Percentiles rank a stretch among this genome's conserved stretches.
phyloP scores from a whole-genome alignment of 2,329 filamentous ascomycete genomes.

The Hymenoscyphus albidus region DNA sequence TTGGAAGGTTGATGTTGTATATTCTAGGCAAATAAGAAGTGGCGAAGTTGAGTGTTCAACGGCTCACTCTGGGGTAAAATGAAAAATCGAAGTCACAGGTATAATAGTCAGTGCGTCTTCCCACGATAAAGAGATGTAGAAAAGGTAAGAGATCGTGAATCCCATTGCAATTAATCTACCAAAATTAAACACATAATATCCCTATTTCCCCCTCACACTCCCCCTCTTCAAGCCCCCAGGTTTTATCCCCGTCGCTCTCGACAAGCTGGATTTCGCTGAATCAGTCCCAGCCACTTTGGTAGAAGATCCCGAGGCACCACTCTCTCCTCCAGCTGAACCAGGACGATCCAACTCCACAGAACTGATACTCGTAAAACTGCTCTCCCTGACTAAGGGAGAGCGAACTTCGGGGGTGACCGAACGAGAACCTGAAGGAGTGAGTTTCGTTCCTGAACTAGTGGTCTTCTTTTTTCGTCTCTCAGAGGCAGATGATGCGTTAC shows the following conservation, averaged over 20 bases:
- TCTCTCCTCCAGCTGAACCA: slow-evolving; percentile 5
- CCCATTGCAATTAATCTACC: not conserved
- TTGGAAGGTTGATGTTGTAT: no score
- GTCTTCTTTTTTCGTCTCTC: slow-evolving; percentile 32
- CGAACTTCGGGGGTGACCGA: slow-evolving; percentile 32
- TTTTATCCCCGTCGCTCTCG: not conserved
- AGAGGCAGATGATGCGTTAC: slow-evolving; percentile 30
- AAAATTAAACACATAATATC: not conserved
- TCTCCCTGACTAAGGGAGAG: slow-evolving; percentile 32
- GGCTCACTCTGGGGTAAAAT: no score
- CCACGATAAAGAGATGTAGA: not conserved
- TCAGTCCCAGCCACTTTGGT: not conserved
- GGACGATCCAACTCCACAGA: slow-evolving; percentile 24
- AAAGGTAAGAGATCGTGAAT: not conserved
- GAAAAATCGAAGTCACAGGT: no score
- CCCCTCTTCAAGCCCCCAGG: not conserved
- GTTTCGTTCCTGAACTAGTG: slow-evolving; percentile 17
- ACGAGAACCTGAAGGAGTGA: slow-evolving; percentile 29
- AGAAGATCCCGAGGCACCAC: no score
- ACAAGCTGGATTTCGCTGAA: not conserved
- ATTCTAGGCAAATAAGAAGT: no score
- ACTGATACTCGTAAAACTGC: slow-evolving; percentile 32
- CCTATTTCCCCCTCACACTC: not conserved
- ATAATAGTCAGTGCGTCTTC: no score
- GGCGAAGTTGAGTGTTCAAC: no score